Evolutionary conservation across 106 monocot genomes (phyloP).

Genomic region (Acorus gramineus): DNA sequence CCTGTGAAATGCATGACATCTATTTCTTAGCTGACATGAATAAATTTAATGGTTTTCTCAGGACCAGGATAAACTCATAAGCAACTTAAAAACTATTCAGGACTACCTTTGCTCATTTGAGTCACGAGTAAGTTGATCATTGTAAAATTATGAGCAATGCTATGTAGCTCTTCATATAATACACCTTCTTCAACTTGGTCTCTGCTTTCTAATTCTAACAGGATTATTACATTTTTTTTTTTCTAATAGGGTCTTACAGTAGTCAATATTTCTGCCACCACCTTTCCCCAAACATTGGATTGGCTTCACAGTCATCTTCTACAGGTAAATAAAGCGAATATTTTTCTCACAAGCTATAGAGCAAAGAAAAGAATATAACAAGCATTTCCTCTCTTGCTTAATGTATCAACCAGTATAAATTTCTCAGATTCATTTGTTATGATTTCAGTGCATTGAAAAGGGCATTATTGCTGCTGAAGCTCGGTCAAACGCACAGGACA

Average conservation of each 20-base stretch:
- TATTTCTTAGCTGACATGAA: no score
- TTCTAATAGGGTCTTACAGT: constrained; percentile 68
- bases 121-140: constrained; percentile 44
- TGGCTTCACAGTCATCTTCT: constrained; percentile 89
- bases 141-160: background rate
- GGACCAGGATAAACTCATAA: constrained; percentile 83
- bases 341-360: no score
- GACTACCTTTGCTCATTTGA: constrained; percentile 98
- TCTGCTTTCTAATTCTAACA: background rate
- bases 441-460: constrained; percentile 42
- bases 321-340: constrained; percentile 36
- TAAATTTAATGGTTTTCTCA: constrained; percentile 9
- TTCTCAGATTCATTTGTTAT: no score
- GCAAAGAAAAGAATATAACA: no score
- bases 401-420: no score
- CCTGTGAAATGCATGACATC: no score
- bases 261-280: constrained; percentile 89
- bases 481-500: no score
- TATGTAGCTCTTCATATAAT: background rate
- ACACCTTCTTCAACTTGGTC: background rate
- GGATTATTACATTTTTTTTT: background rate
- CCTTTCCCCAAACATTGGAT: constrained; percentile 90
- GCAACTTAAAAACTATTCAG: constrained; percentile 90
- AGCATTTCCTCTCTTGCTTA: no score
- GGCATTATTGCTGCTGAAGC: constrained; percentile 34